Conservation (phyloP, 768 basidiomycete genomes). For the Phlegmacium glaucopus region DNA sequence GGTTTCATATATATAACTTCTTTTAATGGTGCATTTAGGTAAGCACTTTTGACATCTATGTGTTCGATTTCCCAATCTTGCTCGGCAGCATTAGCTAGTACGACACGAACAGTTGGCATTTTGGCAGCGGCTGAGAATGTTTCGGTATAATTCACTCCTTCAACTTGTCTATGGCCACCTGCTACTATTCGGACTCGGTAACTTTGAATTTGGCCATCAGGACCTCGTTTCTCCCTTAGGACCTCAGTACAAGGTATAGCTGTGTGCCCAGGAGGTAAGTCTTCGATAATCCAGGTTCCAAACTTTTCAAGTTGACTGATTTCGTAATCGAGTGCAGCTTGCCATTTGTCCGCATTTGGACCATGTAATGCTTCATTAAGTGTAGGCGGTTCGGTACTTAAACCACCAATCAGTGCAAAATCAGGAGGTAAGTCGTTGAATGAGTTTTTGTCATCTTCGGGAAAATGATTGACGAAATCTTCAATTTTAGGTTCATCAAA, state of each 20-base stretch:
- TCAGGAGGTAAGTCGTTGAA: not conserved
- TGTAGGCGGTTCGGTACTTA: not conserved
- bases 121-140: slow-evolving; percentile 28
- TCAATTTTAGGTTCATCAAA: no score
- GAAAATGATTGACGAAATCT: no score
- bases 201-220: slow-evolving; percentile 24
- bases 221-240: slow-evolving; percentile 31
- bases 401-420: not conserved
- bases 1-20: slow-evolving; percentile 38
- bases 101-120: slow-evolving; percentile 23
- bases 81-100: slow-evolving; percentile 33
- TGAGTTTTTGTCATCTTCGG: not conserved
- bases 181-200: slow-evolving; percentile 33
- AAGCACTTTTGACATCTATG: slow-evolving; percentile 39
- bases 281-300: slow-evolving; percentile 23
- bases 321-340: slow-evolving; percentile 23
- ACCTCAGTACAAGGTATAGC: slow-evolving; percentile 29
- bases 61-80: slow-evolving; percentile 32
- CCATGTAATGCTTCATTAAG: slow-evolving; percentile 5
- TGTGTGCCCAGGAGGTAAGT: slow-evolving; percentile 20
- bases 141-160: slow-evolving; percentile 28
- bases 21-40: slow-evolving; percentile 25
- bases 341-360: slow-evolving; percentile 14
- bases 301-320: slow-evolving; percentile 22
- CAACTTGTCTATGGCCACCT: slow-evolving; percentile 32